Conservation (phyloP, 2,329 filamentous ascomycete species). For the Fusarium sp. region DNA sequence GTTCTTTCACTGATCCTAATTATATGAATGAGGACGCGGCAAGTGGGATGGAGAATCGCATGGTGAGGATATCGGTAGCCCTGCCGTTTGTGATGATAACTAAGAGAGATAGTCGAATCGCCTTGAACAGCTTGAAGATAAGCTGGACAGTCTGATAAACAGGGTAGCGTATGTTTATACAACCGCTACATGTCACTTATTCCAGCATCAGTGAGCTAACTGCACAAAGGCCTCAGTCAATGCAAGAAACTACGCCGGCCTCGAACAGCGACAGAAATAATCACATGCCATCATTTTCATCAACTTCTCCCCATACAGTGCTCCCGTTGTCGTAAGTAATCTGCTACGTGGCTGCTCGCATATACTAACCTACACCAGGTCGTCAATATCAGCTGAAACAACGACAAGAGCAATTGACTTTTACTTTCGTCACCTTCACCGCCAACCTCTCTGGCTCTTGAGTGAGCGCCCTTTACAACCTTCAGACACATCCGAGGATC, state of each 20-base stretch:
- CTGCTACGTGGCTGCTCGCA: fast-evolving
- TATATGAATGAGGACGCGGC: background rate
- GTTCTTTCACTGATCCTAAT: background rate
- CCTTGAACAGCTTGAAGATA: constrained; percentile 25
- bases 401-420: constrained; percentile 5
- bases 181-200: background rate
- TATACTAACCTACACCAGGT: background rate
- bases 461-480: background rate
- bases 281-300: background rate
- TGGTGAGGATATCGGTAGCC: background rate
- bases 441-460: constrained; percentile 30
- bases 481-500: background rate
- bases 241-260: constrained; percentile 4
- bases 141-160: constrained; percentile 23
- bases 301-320: background rate
- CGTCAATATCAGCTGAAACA: background rate
- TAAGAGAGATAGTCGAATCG: constrained; percentile 12
- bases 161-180: constrained; percentile 4
- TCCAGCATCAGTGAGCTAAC: fast-evolving
- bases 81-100: fast-evolving
- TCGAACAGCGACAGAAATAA: background rate
- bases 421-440: constrained; percentile 24
- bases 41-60: background rate
- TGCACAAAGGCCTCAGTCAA: background rate
- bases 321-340: background rate